Conservation (phyloP, 2,329 filamentous ascomycete species). For the Metarhizium sp. region DNA sequence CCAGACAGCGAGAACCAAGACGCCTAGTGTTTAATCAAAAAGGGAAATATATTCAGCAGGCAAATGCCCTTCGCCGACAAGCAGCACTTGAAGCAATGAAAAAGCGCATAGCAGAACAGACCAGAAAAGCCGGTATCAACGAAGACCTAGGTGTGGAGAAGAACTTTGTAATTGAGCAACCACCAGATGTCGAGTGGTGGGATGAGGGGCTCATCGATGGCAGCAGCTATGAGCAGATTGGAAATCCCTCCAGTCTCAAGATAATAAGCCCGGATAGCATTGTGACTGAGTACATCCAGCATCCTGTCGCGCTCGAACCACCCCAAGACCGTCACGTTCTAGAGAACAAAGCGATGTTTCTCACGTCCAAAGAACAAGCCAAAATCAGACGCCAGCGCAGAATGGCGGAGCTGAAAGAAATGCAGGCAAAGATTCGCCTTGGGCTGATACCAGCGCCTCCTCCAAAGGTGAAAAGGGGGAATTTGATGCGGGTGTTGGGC, state of each 20-base stretch:
- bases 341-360: constrained; percentile 77
- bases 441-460: constrained; percentile 83
- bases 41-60: constrained; percentile 95
- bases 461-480: constrained; percentile 94
- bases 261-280: constrained; percentile 73
- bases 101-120: constrained; percentile 78
- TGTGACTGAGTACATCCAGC: constrained; percentile 84
- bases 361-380: constrained; percentile 83
- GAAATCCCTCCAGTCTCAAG: constrained; percentile 57
- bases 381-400: constrained; percentile 84
- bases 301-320: constrained; percentile 82
- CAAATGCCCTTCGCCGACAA: constrained; percentile 78
- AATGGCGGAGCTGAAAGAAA: constrained; percentile 89
- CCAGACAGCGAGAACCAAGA: constrained; percentile 59
- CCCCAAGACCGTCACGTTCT: constrained; percentile 80
- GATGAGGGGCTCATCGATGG: constrained; percentile 79
- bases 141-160: constrained; percentile 85
- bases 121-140: constrained; percentile 85
- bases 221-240: constrained; percentile 62
- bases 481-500: constrained; percentile 93
- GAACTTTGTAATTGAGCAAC: constrained; percentile 73
- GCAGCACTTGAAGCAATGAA: constrained; percentile 90
- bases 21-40: constrained; percentile 87
- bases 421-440: constrained; percentile 89
- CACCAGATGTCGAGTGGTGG: constrained; percentile 94